Evolutionary conservation across 345 rosid genomes (phyloP), one percentile per base, ranked within the genome.

Genomic region (Capsella bursapastoris): DNA sequence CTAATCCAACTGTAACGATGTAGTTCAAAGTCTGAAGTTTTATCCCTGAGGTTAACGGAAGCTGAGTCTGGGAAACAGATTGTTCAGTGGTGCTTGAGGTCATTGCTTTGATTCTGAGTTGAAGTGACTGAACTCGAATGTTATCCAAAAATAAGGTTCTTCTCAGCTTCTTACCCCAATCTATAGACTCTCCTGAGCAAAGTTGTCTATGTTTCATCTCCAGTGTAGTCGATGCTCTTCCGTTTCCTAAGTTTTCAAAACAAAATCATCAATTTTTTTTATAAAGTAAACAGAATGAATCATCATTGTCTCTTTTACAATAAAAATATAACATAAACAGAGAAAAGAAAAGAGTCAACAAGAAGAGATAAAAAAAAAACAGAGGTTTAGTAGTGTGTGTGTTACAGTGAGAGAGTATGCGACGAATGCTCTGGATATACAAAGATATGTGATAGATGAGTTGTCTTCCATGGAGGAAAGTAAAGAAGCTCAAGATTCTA

Each of bases 161-260:
- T 61, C 84, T 80, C 29, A 81, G 78, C 85, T 83, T 75, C 74
- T 88, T 75, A 73, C 81, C 82, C 97, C 90, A 85, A 74, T 87
- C 83, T 56, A 13, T 15, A 25, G 57, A 66, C 57, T 80, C 76
- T 43, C 84, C 82, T 14, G 86, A 82, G 83, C 97, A 87, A 41
- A 73, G 73, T 41, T 80, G 87, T 15, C 40, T 74, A 81, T 87
- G 93, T 86, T 86, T 87, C 84, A 94, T 81, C 91, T 91, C 95
- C 68, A 94, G 15, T 68, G 90, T 80, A 4, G 76, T 81, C 51
- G 89, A 88, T 41, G 87, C 93, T 41, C 83, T 80, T 64, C 79
- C 70, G 64, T 75, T 72, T 34, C 82, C 98, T 89, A 72, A 56
- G 63, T 8, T 66, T 66, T 18, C 15, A 70, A 80, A 14, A 28